Evolutionary conservation across 2,329 filamentous ascomycete genomes (phyloP), one percentile per base, ranked within the genome.

Genomic region (Thielaviopsis ethacetica): DNA sequence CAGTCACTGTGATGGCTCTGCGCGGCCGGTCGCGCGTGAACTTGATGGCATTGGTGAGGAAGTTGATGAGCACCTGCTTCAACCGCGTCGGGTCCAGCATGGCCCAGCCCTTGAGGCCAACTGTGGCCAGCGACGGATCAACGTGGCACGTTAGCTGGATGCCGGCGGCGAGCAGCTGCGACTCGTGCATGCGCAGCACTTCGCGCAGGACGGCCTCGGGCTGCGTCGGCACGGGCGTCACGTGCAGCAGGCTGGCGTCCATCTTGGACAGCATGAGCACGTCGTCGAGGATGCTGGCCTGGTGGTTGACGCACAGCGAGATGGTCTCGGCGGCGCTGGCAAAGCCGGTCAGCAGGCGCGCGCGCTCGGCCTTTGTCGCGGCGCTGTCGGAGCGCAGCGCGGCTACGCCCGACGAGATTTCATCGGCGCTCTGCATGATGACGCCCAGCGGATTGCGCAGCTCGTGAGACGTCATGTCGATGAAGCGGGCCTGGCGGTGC

Each of bases 271-370:
- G 70, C 0, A 82, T 85, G 19, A 85, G 69, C 51, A 85, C 79
- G 63, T 85, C 82, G 65, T 85, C 81, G 17, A 85, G 81, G 59
- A 85, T 85, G 6, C 82, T 76, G 71, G 87, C 87, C 68, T 91
- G 85, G 70, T 88, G 88, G 66, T 83, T 86, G 56, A 86, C 85
- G 68, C 88, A 93, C 15, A 91, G 75, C 22, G 83, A 83, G 66
- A 91, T 91, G 1, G 86, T 91, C 64, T 88, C 85, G n/a, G 86
- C 84, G 6, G 87, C 86, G 67, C 91, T 86, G 21, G 88, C 75
- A 62, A 79, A 80, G 38, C 71, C 72, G 21, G 81, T 77, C 22
- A 83, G 64, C 7, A 81, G 68, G 3, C 68, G 68, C 22, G 78
- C 73, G 7, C 79, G 67, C 64, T 77, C 69, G 63, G 26, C 21